Evolutionary conservation across 1,284 basidiomycete species (phyloP).

Genomic region (Boletus semigastroideus): DNA sequence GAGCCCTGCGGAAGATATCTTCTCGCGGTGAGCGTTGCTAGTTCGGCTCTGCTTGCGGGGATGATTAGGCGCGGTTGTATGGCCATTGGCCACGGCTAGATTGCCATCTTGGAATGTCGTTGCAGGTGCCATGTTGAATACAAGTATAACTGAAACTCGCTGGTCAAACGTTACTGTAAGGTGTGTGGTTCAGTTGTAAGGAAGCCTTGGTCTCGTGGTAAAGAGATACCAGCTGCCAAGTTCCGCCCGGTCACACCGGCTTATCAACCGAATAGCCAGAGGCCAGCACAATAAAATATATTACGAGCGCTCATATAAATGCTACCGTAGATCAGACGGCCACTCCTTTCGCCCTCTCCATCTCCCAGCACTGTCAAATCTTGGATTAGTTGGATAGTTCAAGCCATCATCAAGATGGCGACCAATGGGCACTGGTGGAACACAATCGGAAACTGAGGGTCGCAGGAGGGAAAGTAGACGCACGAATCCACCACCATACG

Average conservation of each 20-base stretch:
- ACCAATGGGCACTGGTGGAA: constrained; percentile 69
- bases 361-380: constrained; percentile 68
- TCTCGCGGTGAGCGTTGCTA: constrained; percentile 4
- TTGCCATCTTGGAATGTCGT: constrained; percentile 7
- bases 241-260: constrained; percentile 10
- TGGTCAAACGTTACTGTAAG: neutral
- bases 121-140: constrained; percentile 26
- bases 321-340: constrained; percentile 61
- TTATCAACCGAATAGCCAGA: too few species aligned
- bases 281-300: neutral
- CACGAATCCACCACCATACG: constrained; percentile 69
- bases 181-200: constrained; percentile 11
- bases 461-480: constrained; percentile 35
- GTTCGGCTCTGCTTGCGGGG: constrained; percentile 16
- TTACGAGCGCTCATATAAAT: constrained; percentile 2
- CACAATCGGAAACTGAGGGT: constrained; percentile 4
- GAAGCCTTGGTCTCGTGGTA: neutral
- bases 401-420: constrained; percentile 58
- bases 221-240: constrained; percentile 1
- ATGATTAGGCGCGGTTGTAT: constrained; percentile 5
- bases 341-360: constrained; percentile 69
- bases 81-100: constrained; percentile 6
- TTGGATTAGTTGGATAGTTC: constrained; percentile 65
- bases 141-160: neutral
- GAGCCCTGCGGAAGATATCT: constrained; percentile 60